Evolutionary conservation across 129 eudicot genomes (phyloP).

Genomic region (Lactuca sativa): DNA sequence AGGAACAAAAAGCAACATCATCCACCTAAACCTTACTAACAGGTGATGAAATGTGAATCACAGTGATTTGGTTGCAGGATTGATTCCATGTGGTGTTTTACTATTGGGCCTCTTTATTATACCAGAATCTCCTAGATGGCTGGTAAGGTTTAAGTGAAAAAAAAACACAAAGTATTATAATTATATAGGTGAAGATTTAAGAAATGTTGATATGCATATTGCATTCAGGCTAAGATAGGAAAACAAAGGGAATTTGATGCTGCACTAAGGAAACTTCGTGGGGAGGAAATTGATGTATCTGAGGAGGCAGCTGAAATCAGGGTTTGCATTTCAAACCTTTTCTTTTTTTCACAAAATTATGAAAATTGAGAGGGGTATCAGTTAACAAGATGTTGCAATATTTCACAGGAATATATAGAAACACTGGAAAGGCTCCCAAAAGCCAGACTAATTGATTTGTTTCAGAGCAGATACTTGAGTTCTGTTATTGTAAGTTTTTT

Average conservation of each 20-base stretch:
- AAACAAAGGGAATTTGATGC: constrained; percentile 45
- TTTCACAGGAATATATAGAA: constrained; percentile 50
- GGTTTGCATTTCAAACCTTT: constrained; percentile 31
- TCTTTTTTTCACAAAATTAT: not conserved
- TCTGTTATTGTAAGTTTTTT: constrained; percentile 62
- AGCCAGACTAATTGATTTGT: constrained; percentile 52
- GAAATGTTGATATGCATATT: constrained; percentile 14
- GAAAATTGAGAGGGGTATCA: not conserved
- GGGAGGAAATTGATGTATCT: constrained; percentile 57
- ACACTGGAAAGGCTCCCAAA: constrained; percentile 50
- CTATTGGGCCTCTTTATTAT: constrained; percentile 65
- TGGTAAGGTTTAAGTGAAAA: constrained; percentile 49
- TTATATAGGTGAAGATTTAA: not conserved
- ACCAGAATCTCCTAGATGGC: constrained; percentile 97
- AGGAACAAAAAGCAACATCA: constrained; percentile 5
- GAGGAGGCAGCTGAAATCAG: constrained; percentile 72
- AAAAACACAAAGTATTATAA: not conserved
- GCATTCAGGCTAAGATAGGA: constrained; percentile 67
- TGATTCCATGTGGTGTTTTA: constrained; percentile 60
- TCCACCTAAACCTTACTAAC: constrained; percentile 4
- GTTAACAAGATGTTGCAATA: constrained; percentile 1
- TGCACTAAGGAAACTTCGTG: constrained; percentile 67
- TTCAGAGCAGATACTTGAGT: constrained; percentile 48
- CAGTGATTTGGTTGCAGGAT: constrained; percentile 41
- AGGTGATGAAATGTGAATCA: not conserved